Evolutionary conservation across 1,284 basidiomycete genomes (phyloP).

Genomic region (Trametes sp.): DNA sequence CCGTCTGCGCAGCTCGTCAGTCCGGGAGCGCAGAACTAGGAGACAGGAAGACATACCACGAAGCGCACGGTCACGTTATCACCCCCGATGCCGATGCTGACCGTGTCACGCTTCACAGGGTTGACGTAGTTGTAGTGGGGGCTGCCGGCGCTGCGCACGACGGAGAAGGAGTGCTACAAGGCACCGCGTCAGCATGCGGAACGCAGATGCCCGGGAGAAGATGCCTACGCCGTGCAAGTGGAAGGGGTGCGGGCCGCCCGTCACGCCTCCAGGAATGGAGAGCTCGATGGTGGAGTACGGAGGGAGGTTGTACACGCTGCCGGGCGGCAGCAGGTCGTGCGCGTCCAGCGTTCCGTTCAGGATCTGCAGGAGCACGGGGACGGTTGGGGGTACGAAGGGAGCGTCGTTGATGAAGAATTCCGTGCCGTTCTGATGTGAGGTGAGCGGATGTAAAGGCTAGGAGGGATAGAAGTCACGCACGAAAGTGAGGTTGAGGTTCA

Average conservation of each 20-base stretch:
- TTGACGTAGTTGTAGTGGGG: constrained; percentile 47
- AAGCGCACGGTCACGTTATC: constrained; percentile 42
- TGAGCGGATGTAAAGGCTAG: neutral
- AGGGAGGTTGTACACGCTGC: constrained; percentile 43
- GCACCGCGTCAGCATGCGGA: neutral
- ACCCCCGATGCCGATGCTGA: constrained; percentile 33
- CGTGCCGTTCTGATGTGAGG: constrained; percentile 20
- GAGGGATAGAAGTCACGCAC: constrained; percentile 32
- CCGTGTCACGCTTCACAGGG: constrained; percentile 42
- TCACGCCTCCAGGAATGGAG: constrained; percentile 41
- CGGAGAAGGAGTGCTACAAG: constrained; percentile 34
- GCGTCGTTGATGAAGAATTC: constrained; percentile 41
- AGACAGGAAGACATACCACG: constrained; percentile 8
- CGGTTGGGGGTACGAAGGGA: constrained; percentile 37
- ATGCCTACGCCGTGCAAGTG: constrained; percentile 50
- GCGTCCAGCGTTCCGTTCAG: constrained; percentile 42
- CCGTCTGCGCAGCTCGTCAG: constrained; percentile 21
- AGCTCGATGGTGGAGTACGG: constrained; percentile 46
- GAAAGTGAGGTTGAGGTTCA: constrained; percentile 38
- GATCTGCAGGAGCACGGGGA: constrained; percentile 49
- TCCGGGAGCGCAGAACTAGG: neutral
- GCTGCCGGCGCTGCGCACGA: constrained; percentile 32
- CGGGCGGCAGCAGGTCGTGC: constrained; percentile 42
- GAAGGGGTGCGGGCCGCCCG: constrained; percentile 48
- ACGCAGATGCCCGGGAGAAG: neutral